Base-by-base conservation (phyloP, 345 rosid genomes). In the Zanthoxylum bungeanum region DNA sequence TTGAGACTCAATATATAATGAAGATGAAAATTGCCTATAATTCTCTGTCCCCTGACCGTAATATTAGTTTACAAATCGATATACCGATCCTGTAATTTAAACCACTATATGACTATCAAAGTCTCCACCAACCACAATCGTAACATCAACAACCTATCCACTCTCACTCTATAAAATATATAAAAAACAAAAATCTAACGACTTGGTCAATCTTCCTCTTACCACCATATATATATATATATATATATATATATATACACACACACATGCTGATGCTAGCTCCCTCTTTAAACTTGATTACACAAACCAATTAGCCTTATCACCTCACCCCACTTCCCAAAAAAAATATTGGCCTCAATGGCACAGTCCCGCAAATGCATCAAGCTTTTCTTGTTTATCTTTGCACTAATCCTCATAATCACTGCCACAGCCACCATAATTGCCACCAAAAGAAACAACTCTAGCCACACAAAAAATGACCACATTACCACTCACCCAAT, bases 401-500 rank as follows among this genome's bases (percentile, higher is more conserved):
- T 74, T 27, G 71, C 71, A 19, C 60, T 65, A 28, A 6, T 85
- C 55, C 75, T 81, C 19, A 22, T 70, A 1, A 46, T 74, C 30
- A 12, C 70, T 4, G 71, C 64, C 27, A 31, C 75, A 9, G 50
- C 72, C 4, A 21, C 37, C 70, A 39, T 60, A 2, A 53, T 59
- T 36, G 58, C 75, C 40, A 56, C 73, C n/a, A 64, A 56, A 19
- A 75, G 14, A 30, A 71, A 39, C 21, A 68, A 44, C 19, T 53
- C 74, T 25, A 8, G 8, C 10, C 4, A 14, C 28, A 40, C 17
- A 5, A 47, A 5, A 30, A 14, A 9, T 28, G 19, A 49, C 51
- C 53, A 40, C 17, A 33, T 21, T 33, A 68, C 46, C 33, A 56
- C 74, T 61, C 88, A 82, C 44, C 22, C 78, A 60, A 31, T 85